phyloP scores from a whole-genome alignment of 768 basidiomycete species.

The Xerocomellus chrysenteron region DNA sequence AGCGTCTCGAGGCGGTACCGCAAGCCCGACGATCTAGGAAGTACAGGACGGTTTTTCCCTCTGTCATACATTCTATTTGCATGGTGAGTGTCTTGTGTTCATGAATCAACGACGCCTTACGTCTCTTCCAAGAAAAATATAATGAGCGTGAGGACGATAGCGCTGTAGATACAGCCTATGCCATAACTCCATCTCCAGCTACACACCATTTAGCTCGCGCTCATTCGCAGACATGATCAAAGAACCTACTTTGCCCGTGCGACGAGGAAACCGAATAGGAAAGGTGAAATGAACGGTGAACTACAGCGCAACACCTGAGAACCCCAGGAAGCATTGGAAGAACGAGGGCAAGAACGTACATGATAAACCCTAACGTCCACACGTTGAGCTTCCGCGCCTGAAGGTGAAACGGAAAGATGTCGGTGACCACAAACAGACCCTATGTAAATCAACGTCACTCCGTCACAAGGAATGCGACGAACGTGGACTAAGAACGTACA shows the following conservation, averaged over 20 bases:
- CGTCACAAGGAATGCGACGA: not conserved
- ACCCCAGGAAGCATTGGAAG: slow-evolving; percentile 19
- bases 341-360: slow-evolving; percentile 45
- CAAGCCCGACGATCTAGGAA: slow-evolving; percentile 30
- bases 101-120: slow-evolving; percentile 25
- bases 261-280: slow-evolving; percentile 30
- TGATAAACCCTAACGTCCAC: slow-evolving; percentile 54
- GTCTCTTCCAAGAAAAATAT: slow-evolving; percentile 51
- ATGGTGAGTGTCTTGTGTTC: not conserved
- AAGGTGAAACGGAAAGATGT: slow-evolving; percentile 54
- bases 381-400: slow-evolving; percentile 51
- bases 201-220: not conserved
- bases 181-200: slow-evolving; percentile 57
- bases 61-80: slow-evolving; percentile 47
- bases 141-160: slow-evolving; percentile 46
- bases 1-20: slow-evolving; percentile 46
- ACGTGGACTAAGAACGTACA: slow-evolving; percentile 23
- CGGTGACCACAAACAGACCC: slow-evolving; percentile 48
- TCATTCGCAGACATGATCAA: too few species aligned
- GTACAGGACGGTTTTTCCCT: slow-evolving; percentile 33
- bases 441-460: slow-evolving; percentile 5
- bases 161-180: slow-evolving; percentile 48
- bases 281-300: slow-evolving; percentile 31
- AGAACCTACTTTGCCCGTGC: slow-evolving; percentile 25
- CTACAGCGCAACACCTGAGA: slow-evolving; percentile 28